Evolutionary conservation across 1,139 yeast species (phyloP).

Genomic region (Insectozyma bohioensis): DNA sequence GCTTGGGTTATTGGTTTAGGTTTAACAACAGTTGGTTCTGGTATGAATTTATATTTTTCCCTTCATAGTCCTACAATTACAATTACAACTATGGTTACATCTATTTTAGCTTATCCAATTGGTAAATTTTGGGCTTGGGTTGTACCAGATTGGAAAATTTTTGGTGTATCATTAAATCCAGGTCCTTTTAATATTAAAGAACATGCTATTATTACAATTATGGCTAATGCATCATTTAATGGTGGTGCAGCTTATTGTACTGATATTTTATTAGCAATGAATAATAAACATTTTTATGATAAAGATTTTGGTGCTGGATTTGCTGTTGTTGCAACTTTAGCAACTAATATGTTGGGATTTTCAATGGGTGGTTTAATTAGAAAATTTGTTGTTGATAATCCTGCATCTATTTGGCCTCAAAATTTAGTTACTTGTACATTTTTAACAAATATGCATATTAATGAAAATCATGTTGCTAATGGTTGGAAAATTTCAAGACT

Average conservation of each 20-base stretch:
- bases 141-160: constrained; percentile 45
- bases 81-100: constrained; percentile 55
- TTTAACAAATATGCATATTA: constrained; percentile 58
- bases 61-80: constrained; percentile 57
- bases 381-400: constrained; percentile 59
- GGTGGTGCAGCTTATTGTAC: constrained; percentile 64
- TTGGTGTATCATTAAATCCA: constrained; percentile 52
- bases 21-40: constrained; percentile 60
- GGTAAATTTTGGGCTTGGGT: constrained; percentile 51
- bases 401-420: constrained; percentile 68
- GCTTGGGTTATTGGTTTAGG: constrained; percentile 58
- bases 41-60: constrained; percentile 59
- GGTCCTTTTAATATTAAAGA: constrained; percentile 67
- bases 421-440: constrained; percentile 47
- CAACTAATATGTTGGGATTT: constrained; percentile 64
- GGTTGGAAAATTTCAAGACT: constrained; percentile 44
- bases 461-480: constrained; percentile 54
- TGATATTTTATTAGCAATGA: constrained; percentile 57
- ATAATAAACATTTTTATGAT: constrained; percentile 40
- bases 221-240: constrained; percentile 49
- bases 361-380: constrained; percentile 62
- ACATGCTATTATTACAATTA: constrained; percentile 62
- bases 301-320: constrained; percentile 41
- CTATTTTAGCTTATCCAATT: constrained; percentile 62
- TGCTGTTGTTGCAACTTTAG: constrained; percentile 47